These are phyloP conservation scores for Annona squamosa DNA, from an alignment of 164 flowering plant species.

Conservation along the genomic window DNA sequence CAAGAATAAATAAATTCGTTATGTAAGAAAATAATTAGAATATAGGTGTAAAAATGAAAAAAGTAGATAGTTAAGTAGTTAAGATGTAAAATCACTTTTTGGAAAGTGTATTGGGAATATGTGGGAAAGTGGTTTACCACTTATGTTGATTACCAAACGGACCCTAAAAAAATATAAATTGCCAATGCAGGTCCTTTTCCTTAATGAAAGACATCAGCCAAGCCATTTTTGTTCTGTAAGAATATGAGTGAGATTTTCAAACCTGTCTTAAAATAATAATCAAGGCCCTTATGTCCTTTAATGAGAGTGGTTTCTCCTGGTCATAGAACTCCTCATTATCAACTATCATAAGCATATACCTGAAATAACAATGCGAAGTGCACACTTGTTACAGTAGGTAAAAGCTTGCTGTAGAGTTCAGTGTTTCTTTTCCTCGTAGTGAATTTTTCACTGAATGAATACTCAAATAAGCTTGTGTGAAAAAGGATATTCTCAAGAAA, in stretches of 20 bases:
- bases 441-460: not conserved
- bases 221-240: not conserved
- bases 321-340: slow-evolving; percentile 98
- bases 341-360: slow-evolving; percentile 92
- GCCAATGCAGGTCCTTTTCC: not conserved
- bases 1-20: too few species aligned
- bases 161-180: too few species aligned
- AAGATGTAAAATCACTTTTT: too few species aligned
- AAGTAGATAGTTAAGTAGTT: too few species aligned
- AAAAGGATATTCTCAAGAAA: not conserved
- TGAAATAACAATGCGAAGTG: slow-evolving; percentile 16
- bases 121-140: too few species aligned
- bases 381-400: not conserved
- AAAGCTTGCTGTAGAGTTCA: not conserved
- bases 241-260: slow-evolving; percentile 2
- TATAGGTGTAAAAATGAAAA: too few species aligned
- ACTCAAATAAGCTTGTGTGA: not conserved
- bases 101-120: too few species aligned
- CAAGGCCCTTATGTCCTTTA: slow-evolving; percentile 66
- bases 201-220: not conserved
- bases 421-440: not conserved
- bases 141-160: too few species aligned
- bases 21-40: too few species aligned
- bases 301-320: slow-evolving; percentile 77
- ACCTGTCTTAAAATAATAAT: slow-evolving; percentile 83